Evolutionary conservation across 2,329 filamentous ascomycete genomes (phyloP).

Genomic region (Fusarium temperatum): DNA sequence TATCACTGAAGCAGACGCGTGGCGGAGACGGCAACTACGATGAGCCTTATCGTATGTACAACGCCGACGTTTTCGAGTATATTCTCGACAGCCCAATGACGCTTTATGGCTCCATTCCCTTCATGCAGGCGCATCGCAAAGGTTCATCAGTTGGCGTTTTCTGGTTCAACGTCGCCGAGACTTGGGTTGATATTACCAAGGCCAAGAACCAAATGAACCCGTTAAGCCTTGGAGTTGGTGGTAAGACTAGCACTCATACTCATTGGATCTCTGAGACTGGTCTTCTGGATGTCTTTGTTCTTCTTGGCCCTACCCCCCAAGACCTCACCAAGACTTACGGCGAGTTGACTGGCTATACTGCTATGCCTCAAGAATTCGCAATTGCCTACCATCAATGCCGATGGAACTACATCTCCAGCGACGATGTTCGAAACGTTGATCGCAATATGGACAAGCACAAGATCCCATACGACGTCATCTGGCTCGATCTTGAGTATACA

Average conservation of each 20-base stretch:
- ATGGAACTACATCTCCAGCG: slow-evolving; percentile 98
- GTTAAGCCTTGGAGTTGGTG: slow-evolving; percentile 73
- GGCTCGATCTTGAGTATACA: slow-evolving; percentile 98
- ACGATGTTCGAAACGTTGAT: slow-evolving; percentile 96
- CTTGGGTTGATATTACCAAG: slow-evolving; percentile 96
- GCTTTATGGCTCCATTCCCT: slow-evolving; percentile 93
- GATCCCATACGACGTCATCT: slow-evolving; percentile 98
- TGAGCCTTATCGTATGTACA: slow-evolving; percentile 95
- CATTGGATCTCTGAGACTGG: slow-evolving; percentile 98
- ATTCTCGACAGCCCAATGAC: slow-evolving; percentile 98
- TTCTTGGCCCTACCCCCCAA: slow-evolving; percentile 86
- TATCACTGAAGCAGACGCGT: slow-evolving; percentile 90
- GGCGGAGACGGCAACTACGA: slow-evolving; percentile 85
- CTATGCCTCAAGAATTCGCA: slow-evolving; percentile 90
- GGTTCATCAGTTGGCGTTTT: slow-evolving; percentile 95
- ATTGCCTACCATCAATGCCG: slow-evolving; percentile 97
- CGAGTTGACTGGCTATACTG: slow-evolving; percentile 90
- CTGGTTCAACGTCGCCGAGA: slow-evolving; percentile 97
- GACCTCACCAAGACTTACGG: slow-evolving; percentile 85
- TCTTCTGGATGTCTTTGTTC: slow-evolving; percentile 90
- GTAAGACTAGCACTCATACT: slow-evolving; percentile 81
- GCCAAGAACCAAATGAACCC: slow-evolving; percentile 77
- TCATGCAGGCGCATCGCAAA: slow-evolving; percentile 97
- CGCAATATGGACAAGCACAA: slow-evolving; percentile 94
- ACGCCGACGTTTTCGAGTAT: slow-evolving; percentile 97